Percentiles rank a stretch among this genome's conserved stretches.
Evolutionary conservation across 352 stramenopile genomes (phyloP).

Genomic region (Globisporangium spinosum): DNA sequence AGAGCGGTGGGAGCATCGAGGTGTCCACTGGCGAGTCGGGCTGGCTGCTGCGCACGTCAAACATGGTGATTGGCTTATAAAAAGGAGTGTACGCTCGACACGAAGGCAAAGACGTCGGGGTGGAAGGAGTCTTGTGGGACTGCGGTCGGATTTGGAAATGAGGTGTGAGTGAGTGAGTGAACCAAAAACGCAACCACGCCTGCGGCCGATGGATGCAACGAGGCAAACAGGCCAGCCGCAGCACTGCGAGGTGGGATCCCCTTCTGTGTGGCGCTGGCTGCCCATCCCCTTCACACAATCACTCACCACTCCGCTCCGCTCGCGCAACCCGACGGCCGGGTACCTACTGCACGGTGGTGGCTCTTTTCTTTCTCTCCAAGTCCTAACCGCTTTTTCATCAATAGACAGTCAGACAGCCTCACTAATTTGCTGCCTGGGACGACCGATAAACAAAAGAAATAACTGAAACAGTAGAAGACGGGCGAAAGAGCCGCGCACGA

Average conservation of each 20-base stretch:
- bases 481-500: not conserved
- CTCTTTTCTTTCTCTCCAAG: not conserved
- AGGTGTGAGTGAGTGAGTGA: not conserved
- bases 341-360: not conserved
- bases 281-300: slow-evolving; percentile 10
- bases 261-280: not conserved
- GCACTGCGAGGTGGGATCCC: not conserved
- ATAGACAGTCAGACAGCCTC: not conserved
- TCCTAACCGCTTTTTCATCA: not conserved
- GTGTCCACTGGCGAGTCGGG: slow-evolving; percentile 70
- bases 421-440: not conserved
- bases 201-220: not conserved
- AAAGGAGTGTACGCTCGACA: not conserved
- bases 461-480: not conserved
- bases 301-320: slow-evolving; percentile 3
- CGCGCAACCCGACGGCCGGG: not conserved
- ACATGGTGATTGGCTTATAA: slow-evolving; percentile 16
- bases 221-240: not conserved
- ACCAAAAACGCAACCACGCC: not conserved
- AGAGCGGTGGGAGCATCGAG: slow-evolving; percentile 65
- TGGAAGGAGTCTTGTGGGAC: slow-evolving; percentile 16
- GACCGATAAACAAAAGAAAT: not conserved
- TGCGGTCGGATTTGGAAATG: slow-evolving; percentile 25
- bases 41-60: slow-evolving; percentile 23
- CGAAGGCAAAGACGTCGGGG: slow-evolving; percentile 7